phyloP scores from a whole-genome alignment of 1,284 basidiomycete genomes.

The Phylloporus gajari region DNA sequence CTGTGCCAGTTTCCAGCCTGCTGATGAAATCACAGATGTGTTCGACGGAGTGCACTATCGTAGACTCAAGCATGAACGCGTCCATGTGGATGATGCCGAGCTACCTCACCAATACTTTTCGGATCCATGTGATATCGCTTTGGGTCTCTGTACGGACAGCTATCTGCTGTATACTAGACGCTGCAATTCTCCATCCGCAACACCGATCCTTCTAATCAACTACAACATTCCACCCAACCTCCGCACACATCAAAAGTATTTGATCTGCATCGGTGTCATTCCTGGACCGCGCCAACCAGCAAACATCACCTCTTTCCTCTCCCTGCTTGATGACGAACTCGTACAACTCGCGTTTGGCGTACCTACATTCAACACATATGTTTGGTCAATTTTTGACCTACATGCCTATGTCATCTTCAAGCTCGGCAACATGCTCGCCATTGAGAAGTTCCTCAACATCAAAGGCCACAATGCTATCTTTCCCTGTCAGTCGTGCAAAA shows the following conservation, averaged over 20 bases:
- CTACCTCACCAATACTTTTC: not conserved
- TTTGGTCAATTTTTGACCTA: too few species aligned
- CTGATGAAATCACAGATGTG: not conserved
- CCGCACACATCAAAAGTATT: not conserved
- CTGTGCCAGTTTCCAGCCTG: not conserved
- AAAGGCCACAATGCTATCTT: too few species aligned
- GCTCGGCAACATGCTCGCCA: too few species aligned
- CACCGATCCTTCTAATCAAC: not conserved
- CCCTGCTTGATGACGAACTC: not conserved
- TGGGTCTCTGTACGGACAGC: not conserved
- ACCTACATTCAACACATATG: not conserved
- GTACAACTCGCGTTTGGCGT: not conserved
- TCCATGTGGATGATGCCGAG: not conserved
- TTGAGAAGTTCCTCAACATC: too few species aligned
- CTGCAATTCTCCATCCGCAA: not conserved
- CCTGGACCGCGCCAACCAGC: not conserved
- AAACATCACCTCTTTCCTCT: not conserved
- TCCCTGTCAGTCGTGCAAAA: too few species aligned
- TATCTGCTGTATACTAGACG: not conserved
- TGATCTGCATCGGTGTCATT: not conserved
- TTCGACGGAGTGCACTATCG: not conserved
- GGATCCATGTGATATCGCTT: not conserved
- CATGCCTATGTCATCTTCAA: too few species aligned
- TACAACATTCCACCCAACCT: not conserved
- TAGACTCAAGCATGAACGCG: not conserved